These are phyloP conservation scores for Beauveria asiatica DNA, from an alignment of 2,329 filamentous ascomycete genomes.

Conservation along the genomic window DNA sequence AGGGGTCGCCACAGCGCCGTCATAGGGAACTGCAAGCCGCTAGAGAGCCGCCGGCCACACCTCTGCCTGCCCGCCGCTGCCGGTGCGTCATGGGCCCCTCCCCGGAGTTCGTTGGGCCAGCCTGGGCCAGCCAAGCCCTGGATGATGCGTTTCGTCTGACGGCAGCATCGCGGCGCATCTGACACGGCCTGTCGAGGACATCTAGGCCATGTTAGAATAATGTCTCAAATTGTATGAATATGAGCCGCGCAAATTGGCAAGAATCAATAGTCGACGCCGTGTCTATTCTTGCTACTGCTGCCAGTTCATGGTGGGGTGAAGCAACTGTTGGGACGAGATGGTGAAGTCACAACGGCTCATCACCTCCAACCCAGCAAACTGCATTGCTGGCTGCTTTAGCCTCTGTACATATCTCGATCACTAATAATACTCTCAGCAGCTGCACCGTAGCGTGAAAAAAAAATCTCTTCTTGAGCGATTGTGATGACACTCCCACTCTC, in stretches of 20 bases:
- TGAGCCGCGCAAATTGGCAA: neutral
- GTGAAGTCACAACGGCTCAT: neutral
- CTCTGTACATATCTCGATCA: neutral
- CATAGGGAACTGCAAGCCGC: neutral
- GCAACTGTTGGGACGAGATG: slow-evolving; percentile 1
- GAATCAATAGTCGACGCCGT: neutral
- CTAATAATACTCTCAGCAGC: neutral
- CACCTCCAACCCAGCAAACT: neutral
- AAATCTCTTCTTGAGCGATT: neutral
- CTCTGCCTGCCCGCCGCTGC: neutral
- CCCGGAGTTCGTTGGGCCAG: neutral
- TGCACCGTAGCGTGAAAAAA: neutral
- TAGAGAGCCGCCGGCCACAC: neutral
- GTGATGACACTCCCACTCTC: slow-evolving; percentile 5
- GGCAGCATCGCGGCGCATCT: neutral
- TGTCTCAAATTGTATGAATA: slow-evolving; percentile 2
- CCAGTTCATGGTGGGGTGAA: neutral
- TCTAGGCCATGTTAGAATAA: slow-evolving; percentile 3
- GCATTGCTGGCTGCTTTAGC: neutral
- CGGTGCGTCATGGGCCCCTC: slow-evolving; percentile 5
- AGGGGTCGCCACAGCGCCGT: neutral
- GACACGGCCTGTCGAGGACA: neutral
- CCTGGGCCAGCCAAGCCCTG: neutral
- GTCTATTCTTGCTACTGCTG: neutral
- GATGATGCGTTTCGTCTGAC: slow-evolving; percentile 8